Base-by-base conservation (phyloP, 345 rosid genomes). In the Hevea brasiliensis region DNA sequence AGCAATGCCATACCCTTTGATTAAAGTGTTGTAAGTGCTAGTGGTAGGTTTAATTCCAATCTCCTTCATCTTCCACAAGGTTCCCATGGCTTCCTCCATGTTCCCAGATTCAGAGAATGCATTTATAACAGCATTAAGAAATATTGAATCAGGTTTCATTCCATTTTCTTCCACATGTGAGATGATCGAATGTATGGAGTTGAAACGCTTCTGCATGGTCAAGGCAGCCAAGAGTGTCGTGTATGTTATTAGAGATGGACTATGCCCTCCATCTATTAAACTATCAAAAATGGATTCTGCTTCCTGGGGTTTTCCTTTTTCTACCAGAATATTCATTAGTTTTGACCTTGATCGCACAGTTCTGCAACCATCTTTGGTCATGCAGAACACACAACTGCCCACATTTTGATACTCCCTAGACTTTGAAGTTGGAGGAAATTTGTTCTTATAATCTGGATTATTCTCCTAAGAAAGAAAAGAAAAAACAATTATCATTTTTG, bases 31-130 rank as follows among this genome's bases (percentile, higher is more conserved):
- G 69, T 86, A 88, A 9, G 90, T 86, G 64, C 92, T 88, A 20
- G 86, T 85, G 20, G 85, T 85, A 27, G 87, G 89, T 48, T 82
- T 79, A 65, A 82, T 32, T 76, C 90, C 90, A 76, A 77, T 86
- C 45, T 79, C 83, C 74, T 84, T 85, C 92, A 88, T 88, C 76
- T 82, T 86, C 83, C 80, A 68, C 68, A 88, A 56, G 7, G 80
- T 80, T 51, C 76, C 76, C 76, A 82, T 79, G 2, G 90, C 92
- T 35, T 79, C 86, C 65, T 88, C 89, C 8, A 86, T 78, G 68
- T 85, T 83, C 72, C 90, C 89, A 0, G 89, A 85, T 82, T 88
- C 90, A 24, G 86, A 82, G 73, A 82, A 88, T 60, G 92, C 90
- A 14, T 86, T 86, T 76, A 88, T 88, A 29, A 86, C 86, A 45